These are phyloP conservation scores for Ramularia endophylla DNA, from an alignment of 2,329 filamentous ascomycete species.

Conservation along the genomic window DNA sequence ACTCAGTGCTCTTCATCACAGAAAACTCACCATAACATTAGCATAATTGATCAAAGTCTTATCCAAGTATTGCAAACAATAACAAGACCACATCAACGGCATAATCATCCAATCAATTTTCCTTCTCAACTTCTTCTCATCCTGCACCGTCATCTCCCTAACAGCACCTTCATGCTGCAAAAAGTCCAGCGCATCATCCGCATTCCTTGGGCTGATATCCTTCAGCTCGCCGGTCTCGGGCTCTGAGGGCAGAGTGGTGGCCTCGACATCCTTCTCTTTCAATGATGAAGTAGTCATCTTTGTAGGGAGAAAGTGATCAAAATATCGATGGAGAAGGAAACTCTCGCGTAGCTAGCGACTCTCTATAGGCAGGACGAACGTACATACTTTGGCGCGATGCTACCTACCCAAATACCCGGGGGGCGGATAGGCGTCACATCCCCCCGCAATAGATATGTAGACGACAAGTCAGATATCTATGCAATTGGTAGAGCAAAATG, in stretches of 20 bases:
- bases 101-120: constrained; percentile 40
- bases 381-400: no score
- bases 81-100: constrained; percentile 35
- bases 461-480: no score
- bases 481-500: no score
- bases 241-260: constrained; percentile 4
- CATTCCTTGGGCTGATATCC: constrained; percentile 19
- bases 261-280: constrained; percentile 20
- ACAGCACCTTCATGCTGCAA: constrained; percentile 24
- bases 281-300: no score
- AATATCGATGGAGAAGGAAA: no score
- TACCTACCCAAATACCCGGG: no score
- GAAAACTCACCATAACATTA: constrained; percentile 30
- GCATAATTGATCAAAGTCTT: constrained; percentile 39
- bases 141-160: constrained; percentile 21
- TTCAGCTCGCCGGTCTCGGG: constrained; percentile 23
- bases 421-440: no score
- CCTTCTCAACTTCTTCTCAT: constrained; percentile 23
- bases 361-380: no score
- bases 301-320: no score
- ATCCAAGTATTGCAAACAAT: constrained; percentile 37
- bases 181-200: constrained; percentile 29
- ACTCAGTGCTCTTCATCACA: no score
- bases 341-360: no score
- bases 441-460: no score